A percentile compares a stretch with the other conserved stretches of the same genome.
Evolutionary conservation across 148 eudicot genomes (phyloP).

Genomic region (Cornus florida): DNA sequence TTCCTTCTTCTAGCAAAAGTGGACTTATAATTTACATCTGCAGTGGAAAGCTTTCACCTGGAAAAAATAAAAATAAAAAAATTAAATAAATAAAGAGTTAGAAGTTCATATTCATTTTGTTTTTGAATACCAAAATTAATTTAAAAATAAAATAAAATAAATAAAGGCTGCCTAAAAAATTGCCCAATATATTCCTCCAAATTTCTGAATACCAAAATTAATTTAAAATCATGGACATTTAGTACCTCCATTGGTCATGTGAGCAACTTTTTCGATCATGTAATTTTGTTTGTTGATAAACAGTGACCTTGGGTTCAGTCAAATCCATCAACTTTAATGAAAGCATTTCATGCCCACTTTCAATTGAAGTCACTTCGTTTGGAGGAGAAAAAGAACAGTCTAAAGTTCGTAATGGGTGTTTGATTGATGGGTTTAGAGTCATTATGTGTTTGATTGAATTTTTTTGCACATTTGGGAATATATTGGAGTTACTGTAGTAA

Average conservation of each 20-base stretch:
- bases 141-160: too few relatives aligned
- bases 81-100: too few relatives aligned
- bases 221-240: background rate
- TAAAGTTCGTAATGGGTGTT: background rate
- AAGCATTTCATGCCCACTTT: background rate
- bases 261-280: background rate
- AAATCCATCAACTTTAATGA: constrained; percentile 35
- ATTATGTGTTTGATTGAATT: background rate
- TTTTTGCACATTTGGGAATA: background rate
- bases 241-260: background rate
- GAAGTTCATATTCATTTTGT: too few relatives aligned
- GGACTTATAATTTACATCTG: too few relatives aligned
- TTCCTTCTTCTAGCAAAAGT: too few relatives aligned
- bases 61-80: too few relatives aligned
- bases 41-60: too few relatives aligned
- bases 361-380: constrained; percentile 19
- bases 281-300: constrained; percentile 9
- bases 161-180: background rate
- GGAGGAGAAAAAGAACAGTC: background rate
- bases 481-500: constrained; percentile 11
- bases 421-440: constrained; percentile 10
- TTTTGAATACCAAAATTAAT: too few relatives aligned
- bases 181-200: background rate
- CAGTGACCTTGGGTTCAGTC: constrained; percentile 31
- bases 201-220: too few relatives aligned